phyloP scores from a whole-genome alignment of 2,329 filamentous ascomycete species.

The Cercospora beticola region DNA sequence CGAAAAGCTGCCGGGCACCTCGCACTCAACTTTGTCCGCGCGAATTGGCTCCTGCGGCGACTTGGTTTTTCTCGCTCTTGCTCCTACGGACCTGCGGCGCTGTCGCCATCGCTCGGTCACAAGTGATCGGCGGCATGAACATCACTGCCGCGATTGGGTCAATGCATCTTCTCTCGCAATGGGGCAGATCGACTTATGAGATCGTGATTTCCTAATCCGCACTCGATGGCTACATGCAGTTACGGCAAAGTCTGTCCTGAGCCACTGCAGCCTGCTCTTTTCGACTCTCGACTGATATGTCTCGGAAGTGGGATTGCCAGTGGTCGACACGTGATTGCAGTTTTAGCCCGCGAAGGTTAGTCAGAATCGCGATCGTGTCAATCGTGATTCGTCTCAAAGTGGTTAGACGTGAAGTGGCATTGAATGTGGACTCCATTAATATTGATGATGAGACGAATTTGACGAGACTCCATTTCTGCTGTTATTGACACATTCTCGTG shows the following conservation, averaged over 20 bases:
- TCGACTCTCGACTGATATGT: neutral
- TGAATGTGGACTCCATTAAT: neutral
- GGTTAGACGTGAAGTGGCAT: neutral
- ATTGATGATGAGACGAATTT: neutral
- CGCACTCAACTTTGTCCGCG: neutral
- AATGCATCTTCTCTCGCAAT: neutral
- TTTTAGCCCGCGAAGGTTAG: neutral
- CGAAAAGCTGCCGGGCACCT: neutral
- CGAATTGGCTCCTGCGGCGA: neutral
- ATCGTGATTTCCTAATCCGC: neutral
- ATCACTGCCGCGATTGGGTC: neutral
- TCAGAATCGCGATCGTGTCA: neutral
- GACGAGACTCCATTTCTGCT: neutral
- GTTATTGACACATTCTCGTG: neutral
- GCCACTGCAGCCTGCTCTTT: neutral
- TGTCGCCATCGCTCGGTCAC: neutral
- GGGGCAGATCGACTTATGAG: neutral
- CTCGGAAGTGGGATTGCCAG: neutral
- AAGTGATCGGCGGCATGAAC: neutral
- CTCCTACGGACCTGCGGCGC: neutral
- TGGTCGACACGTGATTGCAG: neutral
- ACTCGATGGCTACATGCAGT: neutral
- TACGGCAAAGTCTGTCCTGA: neutral
- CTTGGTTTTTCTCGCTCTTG: neutral
- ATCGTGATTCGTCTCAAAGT: neutral